phyloP scores from a whole-genome alignment of 371 early-diverging fungal genomes.

The Mortierella sp. region DNA sequence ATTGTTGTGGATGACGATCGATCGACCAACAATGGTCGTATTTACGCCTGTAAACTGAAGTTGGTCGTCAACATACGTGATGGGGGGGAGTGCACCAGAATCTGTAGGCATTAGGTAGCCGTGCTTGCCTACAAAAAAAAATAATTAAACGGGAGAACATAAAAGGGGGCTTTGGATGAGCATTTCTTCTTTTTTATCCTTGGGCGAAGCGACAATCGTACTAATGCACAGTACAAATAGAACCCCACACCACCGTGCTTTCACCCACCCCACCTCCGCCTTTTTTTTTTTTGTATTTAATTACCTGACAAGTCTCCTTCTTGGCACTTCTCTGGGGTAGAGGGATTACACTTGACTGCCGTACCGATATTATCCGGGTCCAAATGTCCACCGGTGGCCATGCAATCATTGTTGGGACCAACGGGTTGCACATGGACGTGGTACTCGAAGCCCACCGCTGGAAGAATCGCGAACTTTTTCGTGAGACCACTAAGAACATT shows the following conservation, averaged over 20 bases:
- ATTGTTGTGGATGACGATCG: conserved; percentile 52
- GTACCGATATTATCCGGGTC: conserved; percentile 31
- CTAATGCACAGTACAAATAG: neutral
- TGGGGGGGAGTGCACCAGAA: neutral
- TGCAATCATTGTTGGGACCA: conserved; percentile 31
- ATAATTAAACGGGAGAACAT: too few species aligned
- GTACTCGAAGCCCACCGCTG: conserved; percentile 34
- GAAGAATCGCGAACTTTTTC: conserved; percentile 11
- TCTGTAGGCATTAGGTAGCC: conserved; percentile 35
- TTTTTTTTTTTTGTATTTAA: too few species aligned
- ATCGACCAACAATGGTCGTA: conserved; percentile 32
- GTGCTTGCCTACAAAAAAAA: conserved; percentile 44
- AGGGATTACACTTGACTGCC: conserved; percentile 18
- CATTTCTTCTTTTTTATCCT: neutral
- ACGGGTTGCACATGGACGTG: conserved; percentile 41
- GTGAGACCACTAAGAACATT: conserved; percentile 21
- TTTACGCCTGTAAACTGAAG: conserved; percentile 14
- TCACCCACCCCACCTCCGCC: too few species aligned
- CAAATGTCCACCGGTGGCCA: conserved; percentile 29
- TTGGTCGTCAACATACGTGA: conserved; percentile 14
- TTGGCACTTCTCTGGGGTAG: conserved; percentile 28
- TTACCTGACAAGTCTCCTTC: conserved; percentile 53
- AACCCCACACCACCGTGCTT: neutral
- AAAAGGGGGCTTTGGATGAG: too few species aligned
- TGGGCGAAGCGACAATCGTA: neutral